These are phyloP conservation scores for Penicillium sp. DNA, from an alignment of 2,329 filamentous ascomycete genomes.

Conservation along the genomic window DNA sequence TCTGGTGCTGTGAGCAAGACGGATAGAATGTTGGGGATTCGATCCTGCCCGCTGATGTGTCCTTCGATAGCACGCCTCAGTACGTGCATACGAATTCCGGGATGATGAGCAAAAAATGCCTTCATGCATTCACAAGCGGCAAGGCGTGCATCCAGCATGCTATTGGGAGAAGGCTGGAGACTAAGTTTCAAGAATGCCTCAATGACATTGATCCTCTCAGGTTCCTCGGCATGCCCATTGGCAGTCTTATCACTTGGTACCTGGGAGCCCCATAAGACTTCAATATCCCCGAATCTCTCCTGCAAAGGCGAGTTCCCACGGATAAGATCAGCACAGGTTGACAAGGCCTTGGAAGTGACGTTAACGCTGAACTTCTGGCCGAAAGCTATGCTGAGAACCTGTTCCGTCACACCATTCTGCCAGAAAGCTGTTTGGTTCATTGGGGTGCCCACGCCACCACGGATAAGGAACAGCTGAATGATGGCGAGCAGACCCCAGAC, in stretches of 20 bases:
- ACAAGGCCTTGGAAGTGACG: slow-evolving; percentile 83
- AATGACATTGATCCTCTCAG: slow-evolving; percentile 78
- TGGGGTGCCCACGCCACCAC: slow-evolving; percentile 75
- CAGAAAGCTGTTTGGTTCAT: slow-evolving; percentile 86
- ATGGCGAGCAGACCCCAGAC: slow-evolving; percentile 87
- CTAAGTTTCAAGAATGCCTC: slow-evolving; percentile 86
- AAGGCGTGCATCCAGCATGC: slow-evolving; percentile 76
- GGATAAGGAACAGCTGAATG: slow-evolving; percentile 79
- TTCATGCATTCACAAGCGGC: slow-evolving; percentile 89
- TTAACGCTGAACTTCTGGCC: slow-evolving; percentile 68
- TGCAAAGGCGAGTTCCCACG: slow-evolving; percentile 77
- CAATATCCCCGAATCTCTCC: slow-evolving; percentile 84
- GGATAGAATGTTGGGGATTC: slow-evolving; percentile 84
- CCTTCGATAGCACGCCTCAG: slow-evolving; percentile 86
- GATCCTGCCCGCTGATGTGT: slow-evolving; percentile 73
- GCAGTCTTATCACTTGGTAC: slow-evolving; percentile 21
- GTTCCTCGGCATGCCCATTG: slow-evolving; percentile 51
- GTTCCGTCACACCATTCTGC: slow-evolving; percentile 76
- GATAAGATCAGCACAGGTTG: slow-evolving; percentile 86
- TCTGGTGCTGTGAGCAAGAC: slow-evolving; percentile 72
- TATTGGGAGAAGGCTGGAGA: slow-evolving; percentile 65
- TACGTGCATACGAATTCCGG: slow-evolving; percentile 81
- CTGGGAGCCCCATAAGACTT: slow-evolving; percentile 57
- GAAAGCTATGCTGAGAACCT: slow-evolving; percentile 82
- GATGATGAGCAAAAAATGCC: slow-evolving; percentile 83